A percentile compares a stretch with the other conserved stretches of the same genome.
Conservation (phyloP, 768 basidiomycete genomes). For the Gloeostereum incarnatum region DNA sequence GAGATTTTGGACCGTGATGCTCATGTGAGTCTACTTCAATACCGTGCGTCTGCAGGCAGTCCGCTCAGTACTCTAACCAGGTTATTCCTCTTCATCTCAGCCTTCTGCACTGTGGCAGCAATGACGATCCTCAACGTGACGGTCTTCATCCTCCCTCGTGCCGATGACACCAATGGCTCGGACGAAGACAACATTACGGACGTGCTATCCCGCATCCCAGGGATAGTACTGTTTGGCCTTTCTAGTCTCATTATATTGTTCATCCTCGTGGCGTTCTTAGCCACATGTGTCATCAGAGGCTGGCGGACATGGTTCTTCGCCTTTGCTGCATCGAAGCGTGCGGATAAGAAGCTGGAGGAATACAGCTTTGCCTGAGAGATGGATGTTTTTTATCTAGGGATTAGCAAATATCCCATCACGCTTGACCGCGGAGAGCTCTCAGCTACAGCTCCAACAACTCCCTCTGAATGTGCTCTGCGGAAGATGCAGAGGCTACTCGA, state of each 20-base stretch:
- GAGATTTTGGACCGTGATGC: constrained; percentile 13
- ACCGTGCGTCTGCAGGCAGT: neutral
- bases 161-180: too few relatives aligned
- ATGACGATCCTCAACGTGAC: constrained; percentile 13
- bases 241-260: constrained; percentile 3
- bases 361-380: too few relatives aligned
- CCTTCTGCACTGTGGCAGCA: constrained; percentile 10
- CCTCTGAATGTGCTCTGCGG: too few relatives aligned
- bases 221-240: neutral
- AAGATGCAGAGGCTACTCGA: too few relatives aligned
- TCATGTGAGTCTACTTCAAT: constrained; percentile 5
- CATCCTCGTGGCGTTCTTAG: neutral
- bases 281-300: too few relatives aligned
- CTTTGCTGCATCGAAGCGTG: too few relatives aligned
- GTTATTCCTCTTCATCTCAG: constrained; percentile 9
- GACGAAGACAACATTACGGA: neutral
- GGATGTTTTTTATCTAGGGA: too few relatives aligned
- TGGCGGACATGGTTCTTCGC: too few relatives aligned
- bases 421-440: too few relatives aligned
- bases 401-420: too few relatives aligned
- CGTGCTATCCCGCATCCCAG: neutral
- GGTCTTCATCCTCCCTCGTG: constrained; percentile 10
- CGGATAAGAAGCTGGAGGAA: too few relatives aligned
- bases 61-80: neutral
- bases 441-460: too few relatives aligned